Base-by-base conservation (phyloP, 1,139 yeast genomes). In the Taphrina deformans region DNA sequence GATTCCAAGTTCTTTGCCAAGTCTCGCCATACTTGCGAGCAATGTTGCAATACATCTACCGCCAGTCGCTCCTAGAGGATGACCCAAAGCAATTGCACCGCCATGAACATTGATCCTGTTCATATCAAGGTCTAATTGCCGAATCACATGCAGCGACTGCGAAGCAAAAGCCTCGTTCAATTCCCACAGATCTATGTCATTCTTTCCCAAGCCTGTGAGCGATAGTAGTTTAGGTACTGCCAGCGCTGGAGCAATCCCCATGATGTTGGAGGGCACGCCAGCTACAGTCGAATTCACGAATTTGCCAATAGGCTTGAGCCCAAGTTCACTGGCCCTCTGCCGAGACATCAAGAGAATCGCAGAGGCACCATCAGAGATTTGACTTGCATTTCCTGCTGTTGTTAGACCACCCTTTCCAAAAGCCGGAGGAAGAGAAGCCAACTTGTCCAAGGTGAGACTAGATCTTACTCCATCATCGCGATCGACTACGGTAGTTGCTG, bases 161-260 rank as follows among this genome's bases (percentile, higher is more conserved):
- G 96, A 95, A 18, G 97, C 97, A 77, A 92, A 92, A 2, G 97
- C 97, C 80, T 92, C 98, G 77, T 92, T 92, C 73, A 92, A 85
- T 80, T 92, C 98, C 74, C 80, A 92, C 33, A 89, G 81, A 66
- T 84, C 83, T 67, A 92, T 78, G 71, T 91, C 96, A 61, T 82
- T 81, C 50, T 82, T 80, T 21, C 81, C 78, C 69, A 92, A 77
- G 35, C 88, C 88, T 51, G 86, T 77, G 73, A 84, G 84, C 74
- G 83, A 79, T 72, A 92, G 83, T 23, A 89, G 87, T 67, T 82
- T 83, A 68, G 97, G 97, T 72, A 92, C 90, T 69, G 97, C 98
- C 72, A 83, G 84, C 35, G 96, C 97, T 68, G 97, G 97, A 64
- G 97, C 98, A 73, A 92, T 85, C 69, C 98, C 98, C 98, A 92